A percentile compares a stretch with the other conserved stretches of the same genome.
These are phyloP conservation scores for Acer campestre DNA, from an alignment of 345 rosid species.

Conservation along the genomic window DNA sequence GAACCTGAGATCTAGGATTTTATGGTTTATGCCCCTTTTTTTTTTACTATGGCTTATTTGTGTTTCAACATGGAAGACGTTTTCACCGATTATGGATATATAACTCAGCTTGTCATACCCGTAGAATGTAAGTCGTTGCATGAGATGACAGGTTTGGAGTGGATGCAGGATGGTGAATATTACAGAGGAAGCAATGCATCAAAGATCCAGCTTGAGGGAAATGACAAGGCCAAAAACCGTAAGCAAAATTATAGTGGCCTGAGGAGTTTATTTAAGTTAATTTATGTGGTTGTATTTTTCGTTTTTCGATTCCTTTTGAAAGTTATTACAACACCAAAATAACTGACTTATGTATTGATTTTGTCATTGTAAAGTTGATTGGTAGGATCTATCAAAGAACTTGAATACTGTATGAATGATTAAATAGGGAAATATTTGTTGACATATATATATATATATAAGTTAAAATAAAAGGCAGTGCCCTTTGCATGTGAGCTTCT, in stretches of 20 bases:
- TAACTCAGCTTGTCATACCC: background rate
- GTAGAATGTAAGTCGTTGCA: background rate
- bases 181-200: background rate
- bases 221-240: background rate
- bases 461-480: background rate
- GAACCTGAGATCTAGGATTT: constrained; percentile 11
- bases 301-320: constrained; percentile 1
- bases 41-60: constrained; percentile 7
- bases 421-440: constrained; percentile 24
- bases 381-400: constrained; percentile 15
- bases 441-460: background rate
- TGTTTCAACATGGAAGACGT: constrained; percentile 5
- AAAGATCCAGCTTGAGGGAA: constrained; percentile 1
- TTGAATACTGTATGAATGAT: constrained; percentile 26
- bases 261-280: constrained; percentile 8
- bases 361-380: constrained; percentile 33
- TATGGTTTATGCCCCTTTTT: constrained; percentile 12
- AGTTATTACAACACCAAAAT: constrained; percentile 8
- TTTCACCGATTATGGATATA: constrained; percentile 11
- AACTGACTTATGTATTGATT: constrained; percentile 24
- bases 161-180: background rate
- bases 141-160: background rate
- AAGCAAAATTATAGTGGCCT: background rate
- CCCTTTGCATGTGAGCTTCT: background rate
- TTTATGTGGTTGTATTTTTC: constrained; percentile 12